Evolutionary conservation across 1,284 basidiomycete genomes (phyloP).

Genomic region (Mycosarcoma maydis): DNA sequence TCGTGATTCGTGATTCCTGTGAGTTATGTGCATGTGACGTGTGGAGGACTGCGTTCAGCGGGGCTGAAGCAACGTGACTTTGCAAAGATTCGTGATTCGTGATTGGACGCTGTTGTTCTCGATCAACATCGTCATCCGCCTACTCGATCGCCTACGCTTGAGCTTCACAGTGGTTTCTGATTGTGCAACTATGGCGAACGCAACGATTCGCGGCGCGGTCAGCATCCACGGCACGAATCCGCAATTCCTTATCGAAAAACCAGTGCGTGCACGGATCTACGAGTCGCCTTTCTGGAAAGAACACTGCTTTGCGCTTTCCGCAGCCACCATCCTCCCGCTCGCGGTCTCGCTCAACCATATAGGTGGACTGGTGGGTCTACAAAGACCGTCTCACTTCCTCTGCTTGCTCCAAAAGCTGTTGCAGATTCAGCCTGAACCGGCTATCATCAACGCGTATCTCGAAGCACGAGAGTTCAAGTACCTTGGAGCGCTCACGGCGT

Average conservation of each 20-base stretch:
- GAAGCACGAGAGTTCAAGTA: constrained; percentile 94
- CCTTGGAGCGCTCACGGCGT: constrained; percentile 87
- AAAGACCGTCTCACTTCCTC: constrained; percentile 71
- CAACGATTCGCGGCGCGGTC: constrained; percentile 80
- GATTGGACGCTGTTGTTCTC: too few relatives aligned
- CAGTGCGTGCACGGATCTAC: constrained; percentile 94
- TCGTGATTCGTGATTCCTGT: too few relatives aligned
- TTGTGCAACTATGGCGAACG: constrained; percentile 78
- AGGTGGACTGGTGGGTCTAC: constrained; percentile 75
- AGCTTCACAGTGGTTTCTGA: too few relatives aligned
- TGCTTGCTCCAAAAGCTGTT: constrained; percentile 91
- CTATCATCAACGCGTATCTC: constrained; percentile 93
- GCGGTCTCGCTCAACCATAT: constrained; percentile 83
- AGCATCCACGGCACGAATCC: constrained; percentile 89
- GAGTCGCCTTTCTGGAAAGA: constrained; percentile 97
- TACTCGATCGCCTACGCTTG: too few relatives aligned
- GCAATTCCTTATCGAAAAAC: constrained; percentile 93
- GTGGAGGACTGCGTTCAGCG: too few relatives aligned
- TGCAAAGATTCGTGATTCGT: too few relatives aligned
- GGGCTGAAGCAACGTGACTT: too few relatives aligned
- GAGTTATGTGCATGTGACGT: too few relatives aligned
- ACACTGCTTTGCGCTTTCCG: constrained; percentile 70
- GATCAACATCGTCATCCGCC: constrained; percentile 1
- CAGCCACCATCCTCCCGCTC: constrained; percentile 91
- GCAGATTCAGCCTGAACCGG: constrained; percentile 96